Percentiles rank a stretch among this genome's conserved stretches.
These are phyloP conservation scores for Penicillium angulare DNA, from an alignment of 495 filamentous ascomycete genomes.

Conservation along the genomic window DNA sequence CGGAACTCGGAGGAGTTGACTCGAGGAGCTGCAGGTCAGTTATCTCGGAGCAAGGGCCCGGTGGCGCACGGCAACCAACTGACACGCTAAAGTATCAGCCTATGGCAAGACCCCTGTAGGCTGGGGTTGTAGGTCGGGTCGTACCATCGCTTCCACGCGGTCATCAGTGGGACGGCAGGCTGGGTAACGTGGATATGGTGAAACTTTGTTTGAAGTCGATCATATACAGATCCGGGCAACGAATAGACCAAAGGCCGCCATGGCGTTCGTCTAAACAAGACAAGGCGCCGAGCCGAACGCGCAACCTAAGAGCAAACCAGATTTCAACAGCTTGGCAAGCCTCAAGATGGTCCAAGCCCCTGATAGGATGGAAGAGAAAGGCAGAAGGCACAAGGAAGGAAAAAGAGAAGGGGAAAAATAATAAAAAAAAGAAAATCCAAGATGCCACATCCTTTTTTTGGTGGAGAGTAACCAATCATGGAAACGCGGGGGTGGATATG, in stretches of 20 bases:
- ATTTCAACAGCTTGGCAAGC: slow-evolving; percentile 1
- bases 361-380: background rate
- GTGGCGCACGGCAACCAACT: background rate
- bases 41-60: background rate
- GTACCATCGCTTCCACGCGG: slow-evolving; percentile 1
- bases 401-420: too few species aligned
- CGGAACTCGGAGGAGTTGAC: background rate
- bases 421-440: background rate
- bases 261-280: background rate
- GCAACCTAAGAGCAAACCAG: background rate
- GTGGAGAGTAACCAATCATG: background rate
- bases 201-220: slow-evolving; percentile 4
- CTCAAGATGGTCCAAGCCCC: background rate
- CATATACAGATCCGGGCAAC: slow-evolving; percentile 4
- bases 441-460: too few species aligned
- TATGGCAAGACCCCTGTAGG: too few species aligned
- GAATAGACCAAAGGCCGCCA: background rate
- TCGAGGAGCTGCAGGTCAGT: background rate
- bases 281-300: background rate
- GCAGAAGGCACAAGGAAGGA: background rate
- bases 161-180: slow-evolving; percentile 2
- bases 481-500: background rate
- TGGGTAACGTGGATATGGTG: slow-evolving; percentile 2
- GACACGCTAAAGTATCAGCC: background rate
- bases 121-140: background rate